phyloP scores from a whole-genome alignment of 176 grass and related monocot species.

The Triticum turgidum region DNA sequence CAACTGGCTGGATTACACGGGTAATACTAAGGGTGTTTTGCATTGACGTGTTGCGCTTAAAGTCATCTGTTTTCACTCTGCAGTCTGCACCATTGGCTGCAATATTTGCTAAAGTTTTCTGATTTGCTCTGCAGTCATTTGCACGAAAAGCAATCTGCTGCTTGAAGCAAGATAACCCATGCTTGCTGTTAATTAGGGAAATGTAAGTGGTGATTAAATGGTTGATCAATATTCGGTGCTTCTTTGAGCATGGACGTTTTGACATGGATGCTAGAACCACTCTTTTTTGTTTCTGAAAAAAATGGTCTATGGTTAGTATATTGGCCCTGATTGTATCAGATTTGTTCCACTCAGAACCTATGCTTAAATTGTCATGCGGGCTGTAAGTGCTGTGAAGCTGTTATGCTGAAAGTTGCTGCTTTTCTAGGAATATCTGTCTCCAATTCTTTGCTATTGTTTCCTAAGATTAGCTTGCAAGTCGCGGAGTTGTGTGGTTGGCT shows the following conservation, averaged over 20 bases:
- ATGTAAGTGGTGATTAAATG: not conserved
- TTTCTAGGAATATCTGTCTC: conserved; percentile 13
- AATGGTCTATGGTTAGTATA: not conserved
- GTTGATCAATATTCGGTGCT: conserved; percentile 1
- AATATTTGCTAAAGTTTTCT: not conserved
- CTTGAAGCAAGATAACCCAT: conserved; percentile 13
- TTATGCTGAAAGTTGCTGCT: not conserved
- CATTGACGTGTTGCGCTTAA: not conserved
- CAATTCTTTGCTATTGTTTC: not conserved
- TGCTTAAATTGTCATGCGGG: conserved; percentile 17
- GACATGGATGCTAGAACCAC: not conserved
- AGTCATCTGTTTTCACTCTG: not conserved
- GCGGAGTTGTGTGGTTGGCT: not conserved
- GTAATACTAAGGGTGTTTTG: not conserved
- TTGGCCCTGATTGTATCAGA: conserved; percentile 17
- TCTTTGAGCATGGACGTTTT: not conserved
- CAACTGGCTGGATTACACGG: not conserved
- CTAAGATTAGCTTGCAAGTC: not conserved
- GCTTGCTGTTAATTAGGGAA: not conserved
- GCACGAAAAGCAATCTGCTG: not conserved
- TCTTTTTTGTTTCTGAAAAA: conserved; percentile 1
- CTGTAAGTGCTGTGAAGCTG: not conserved
- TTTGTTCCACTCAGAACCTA: conserved; percentile 13
- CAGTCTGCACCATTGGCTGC: not conserved
- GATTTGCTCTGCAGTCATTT: not conserved